Evolutionary conservation across 768 basidiomycete species (phyloP).

Genomic region (Macrolepiota fuliginosa): DNA sequence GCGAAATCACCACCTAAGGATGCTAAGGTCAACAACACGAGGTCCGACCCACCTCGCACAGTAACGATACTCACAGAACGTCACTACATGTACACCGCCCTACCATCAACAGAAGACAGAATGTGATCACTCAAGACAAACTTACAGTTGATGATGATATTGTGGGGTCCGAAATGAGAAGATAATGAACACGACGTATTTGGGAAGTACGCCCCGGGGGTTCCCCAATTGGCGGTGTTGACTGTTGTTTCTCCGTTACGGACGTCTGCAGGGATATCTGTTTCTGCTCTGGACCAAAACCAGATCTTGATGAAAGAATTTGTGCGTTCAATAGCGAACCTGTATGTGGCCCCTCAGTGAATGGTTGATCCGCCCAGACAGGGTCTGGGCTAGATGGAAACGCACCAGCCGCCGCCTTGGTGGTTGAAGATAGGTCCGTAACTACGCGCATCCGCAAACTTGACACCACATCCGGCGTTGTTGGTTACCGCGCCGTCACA

Average conservation of each 20-base stretch:
- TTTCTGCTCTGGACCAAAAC: conserved; percentile 60
- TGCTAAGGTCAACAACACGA: neutral
- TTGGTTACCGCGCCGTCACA: conserved; percentile 47
- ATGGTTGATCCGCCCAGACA: neutral
- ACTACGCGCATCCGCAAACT: conserved; percentile 33
- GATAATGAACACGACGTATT: conserved; percentile 54
- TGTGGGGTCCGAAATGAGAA: conserved; percentile 51
- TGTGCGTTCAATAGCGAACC: conserved; percentile 66
- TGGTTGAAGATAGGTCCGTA: conserved; percentile 59
- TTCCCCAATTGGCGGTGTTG: conserved; percentile 57
- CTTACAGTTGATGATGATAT: conserved; percentile 62
- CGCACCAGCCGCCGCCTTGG: conserved; percentile 62
- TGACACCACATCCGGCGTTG: conserved; percentile 31
- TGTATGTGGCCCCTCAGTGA: conserved; percentile 18
- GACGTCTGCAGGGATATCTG: conserved; percentile 45
- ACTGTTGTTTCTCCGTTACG: conserved; percentile 36
- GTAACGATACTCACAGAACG: conserved; percentile 50
- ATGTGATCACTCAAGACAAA: neutral
- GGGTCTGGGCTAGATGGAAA: neutral
- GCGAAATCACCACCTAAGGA: conserved; percentile 57
- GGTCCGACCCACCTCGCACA: neutral
- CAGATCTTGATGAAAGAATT: conserved; percentile 58
- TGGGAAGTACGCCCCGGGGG: conserved; percentile 61
- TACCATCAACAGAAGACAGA: neutral
- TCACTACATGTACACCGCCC: conserved; percentile 31